Conservation (phyloP, 176 grass and related monocot genomes). For the Musa schizocarpa region DNA sequence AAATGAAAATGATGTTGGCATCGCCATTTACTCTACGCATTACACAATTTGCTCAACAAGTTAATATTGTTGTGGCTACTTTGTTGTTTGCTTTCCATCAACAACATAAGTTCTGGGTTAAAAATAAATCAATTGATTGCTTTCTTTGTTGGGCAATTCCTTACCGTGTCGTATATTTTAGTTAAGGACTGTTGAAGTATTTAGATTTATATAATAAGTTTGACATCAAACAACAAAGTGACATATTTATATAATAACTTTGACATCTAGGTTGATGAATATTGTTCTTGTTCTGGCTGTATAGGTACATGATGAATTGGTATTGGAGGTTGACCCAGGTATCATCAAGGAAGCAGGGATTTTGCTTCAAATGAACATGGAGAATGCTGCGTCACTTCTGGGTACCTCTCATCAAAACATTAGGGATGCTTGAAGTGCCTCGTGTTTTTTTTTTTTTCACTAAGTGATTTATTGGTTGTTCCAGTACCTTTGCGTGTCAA, state of each 20-base stretch:
- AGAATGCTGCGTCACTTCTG: slow-evolving; percentile 64
- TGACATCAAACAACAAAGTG: too few species aligned
- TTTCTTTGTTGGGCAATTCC: too few species aligned
- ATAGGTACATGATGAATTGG: slow-evolving; percentile 92
- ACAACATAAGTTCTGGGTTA: not conserved
- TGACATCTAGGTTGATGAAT: not conserved
- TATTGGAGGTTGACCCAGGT: slow-evolving; percentile 62
- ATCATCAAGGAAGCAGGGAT: slow-evolving; percentile 46
- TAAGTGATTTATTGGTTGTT: slow-evolving; percentile 25
- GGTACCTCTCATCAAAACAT: slow-evolving; percentile 30
- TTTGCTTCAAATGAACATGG: slow-evolving; percentile 73
- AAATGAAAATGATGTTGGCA: too few species aligned
- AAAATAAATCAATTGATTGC: too few species aligned
- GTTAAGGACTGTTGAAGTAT: too few species aligned
- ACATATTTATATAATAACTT: too few species aligned
- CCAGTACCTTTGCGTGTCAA: slow-evolving; percentile 80
- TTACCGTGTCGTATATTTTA: too few species aligned
- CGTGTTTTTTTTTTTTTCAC: not conserved
- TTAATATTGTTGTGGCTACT: too few species aligned
- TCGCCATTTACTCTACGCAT: too few species aligned
- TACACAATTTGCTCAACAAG: too few species aligned
- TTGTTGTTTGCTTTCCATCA: not conserved
- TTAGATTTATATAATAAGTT: too few species aligned
- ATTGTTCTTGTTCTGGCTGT: slow-evolving; percentile 7
- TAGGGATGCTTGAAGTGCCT: not conserved